Evolutionary conservation across 2,329 filamentous ascomycete species (phyloP).

Genomic region (Tympanopsis confertula): DNA sequence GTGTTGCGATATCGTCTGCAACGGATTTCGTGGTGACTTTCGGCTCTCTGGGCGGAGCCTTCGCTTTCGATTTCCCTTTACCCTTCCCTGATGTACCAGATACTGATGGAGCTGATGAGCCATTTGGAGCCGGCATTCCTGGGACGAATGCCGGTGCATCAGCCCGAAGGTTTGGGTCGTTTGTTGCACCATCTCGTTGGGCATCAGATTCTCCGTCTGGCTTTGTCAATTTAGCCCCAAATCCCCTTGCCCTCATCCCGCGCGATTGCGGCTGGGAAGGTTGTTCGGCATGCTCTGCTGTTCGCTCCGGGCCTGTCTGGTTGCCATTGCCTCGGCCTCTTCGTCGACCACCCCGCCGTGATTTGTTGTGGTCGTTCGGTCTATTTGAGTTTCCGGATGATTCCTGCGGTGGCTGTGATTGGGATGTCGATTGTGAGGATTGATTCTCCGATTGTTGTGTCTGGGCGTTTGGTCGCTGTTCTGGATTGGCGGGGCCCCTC

Average conservation of each 20-base stretch:
- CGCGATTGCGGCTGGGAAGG: too few species aligned
- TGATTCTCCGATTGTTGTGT: neutral
- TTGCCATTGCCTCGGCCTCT: too few species aligned
- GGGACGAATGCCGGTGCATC: neutral
- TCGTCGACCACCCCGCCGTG: too few species aligned
- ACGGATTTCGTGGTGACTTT: conserved; percentile 27
- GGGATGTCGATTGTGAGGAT: too few species aligned
- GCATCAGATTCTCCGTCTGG: neutral
- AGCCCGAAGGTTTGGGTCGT: neutral
- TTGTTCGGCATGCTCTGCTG: too few species aligned
- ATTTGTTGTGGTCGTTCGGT: too few species aligned
- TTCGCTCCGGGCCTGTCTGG: too few species aligned
- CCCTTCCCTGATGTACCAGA: conserved; percentile 5
- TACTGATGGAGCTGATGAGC: conserved; percentile 4
- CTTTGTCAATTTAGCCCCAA: neutral
- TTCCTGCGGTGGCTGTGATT: too few species aligned
- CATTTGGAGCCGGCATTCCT: neutral
- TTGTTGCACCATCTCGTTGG: neutral
- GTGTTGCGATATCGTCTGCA: conserved; percentile 37
- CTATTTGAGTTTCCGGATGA: too few species aligned
- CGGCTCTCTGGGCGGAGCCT: conserved; percentile 17
- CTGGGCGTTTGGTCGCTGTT: neutral
- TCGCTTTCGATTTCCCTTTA: conserved; percentile 8
- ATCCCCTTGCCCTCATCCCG: neutral
- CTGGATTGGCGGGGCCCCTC: neutral